Base-by-base conservation (phyloP, 202 grass and related monocot species). In the Zizania palustris region DNA sequence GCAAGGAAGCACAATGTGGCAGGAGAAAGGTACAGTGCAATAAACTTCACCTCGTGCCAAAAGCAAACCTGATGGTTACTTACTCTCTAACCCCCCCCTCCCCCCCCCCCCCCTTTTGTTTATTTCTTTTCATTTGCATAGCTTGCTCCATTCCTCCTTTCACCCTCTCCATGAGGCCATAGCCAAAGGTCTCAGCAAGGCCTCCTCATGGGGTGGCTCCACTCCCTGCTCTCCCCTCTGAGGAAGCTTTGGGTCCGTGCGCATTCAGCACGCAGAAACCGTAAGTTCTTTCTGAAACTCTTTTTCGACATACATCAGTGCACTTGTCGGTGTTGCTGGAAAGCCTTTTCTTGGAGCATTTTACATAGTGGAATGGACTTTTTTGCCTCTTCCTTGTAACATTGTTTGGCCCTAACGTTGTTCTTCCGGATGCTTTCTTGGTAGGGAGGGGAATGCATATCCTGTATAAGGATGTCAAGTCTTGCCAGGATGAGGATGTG, bases 381-480 rank as follows among this genome's bases (percentile, higher is more conserved):
- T n/a, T 65, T 68, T 37, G 28, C 28, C n/a, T 51, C 21, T 22
- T 74, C 20, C 48, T 49, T 79, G 42, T 83, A 69, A 58, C 38
- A n/a, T 90, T 40, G 28, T 40, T 84, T 18, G 3, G 49, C 44
- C 5, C 67, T 20, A 69, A 56, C 42, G 35, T 75, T 75, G 71
- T 13, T 58, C 7, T 44, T 11, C 50, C 28, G 46, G 58, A 37
- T 67, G 67, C 60, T 46, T 57, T 34, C 36, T 86, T 75, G 55
- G 11, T 67, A 89, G 90, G 84, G 54, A 89, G 80, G 81, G 90
- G 90, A 50, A 92, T 89, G 84, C 81, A 74, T 48, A 80, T 92
- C 80, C 76, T 92, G 14, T 92, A 92, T 71, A 83, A 82, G 80
- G 86, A 89, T 21, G 90, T 89, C 36, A 85, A 92, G 67, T 89